Percentiles rank a stretch among this genome's conserved stretches.
Evolutionary conservation across 2,329 filamentous ascomycete genomes (phyloP).

Genomic region (Cladosporium sp.): DNA sequence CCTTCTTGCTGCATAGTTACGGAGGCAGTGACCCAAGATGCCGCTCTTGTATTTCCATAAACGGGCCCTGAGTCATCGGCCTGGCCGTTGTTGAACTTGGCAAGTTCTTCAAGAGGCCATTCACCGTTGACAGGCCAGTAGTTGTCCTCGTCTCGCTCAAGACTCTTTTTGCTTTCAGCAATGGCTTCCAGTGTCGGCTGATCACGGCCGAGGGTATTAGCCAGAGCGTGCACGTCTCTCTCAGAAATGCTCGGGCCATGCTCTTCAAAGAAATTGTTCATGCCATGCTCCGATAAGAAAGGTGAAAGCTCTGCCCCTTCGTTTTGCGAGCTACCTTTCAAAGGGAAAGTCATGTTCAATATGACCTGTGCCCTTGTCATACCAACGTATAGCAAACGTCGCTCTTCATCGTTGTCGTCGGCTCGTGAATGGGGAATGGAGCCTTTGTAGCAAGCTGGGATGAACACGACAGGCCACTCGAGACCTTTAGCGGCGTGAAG

Average conservation of each 20-base stretch:
- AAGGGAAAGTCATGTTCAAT: constrained; percentile 76
- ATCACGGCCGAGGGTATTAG: constrained; percentile 61
- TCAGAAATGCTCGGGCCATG: constrained; percentile 66
- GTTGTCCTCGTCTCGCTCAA: constrained; percentile 60
- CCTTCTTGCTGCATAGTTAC: constrained; percentile 1
- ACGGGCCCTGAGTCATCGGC: constrained; percentile 4
- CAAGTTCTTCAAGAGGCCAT: constrained; percentile 22
- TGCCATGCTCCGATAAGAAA: constrained; percentile 58
- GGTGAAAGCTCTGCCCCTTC: constrained; percentile 61
- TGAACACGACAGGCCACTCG: constrained; percentile 93
- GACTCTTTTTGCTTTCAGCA: constrained; percentile 39
- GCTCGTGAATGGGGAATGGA: constrained; percentile 83
- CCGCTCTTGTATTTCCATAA: constrained; percentile 15
- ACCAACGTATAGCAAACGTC: constrained; percentile 84
- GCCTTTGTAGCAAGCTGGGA: constrained; percentile 82
- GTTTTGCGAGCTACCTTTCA: constrained; percentile 53
- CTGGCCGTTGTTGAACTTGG: constrained; percentile 33
- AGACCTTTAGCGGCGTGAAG: constrained; percentile 95
- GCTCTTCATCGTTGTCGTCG: constrained; percentile 81
- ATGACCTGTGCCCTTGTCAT: constrained; percentile 90
- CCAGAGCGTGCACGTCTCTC: constrained; percentile 57
- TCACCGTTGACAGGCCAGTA: constrained; percentile 60
- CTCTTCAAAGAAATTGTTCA: constrained; percentile 48
- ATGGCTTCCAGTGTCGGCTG: constrained; percentile 53
- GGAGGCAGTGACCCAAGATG: constrained; percentile 8